These are phyloP conservation scores for Aspergillus sp. DNA, from an alignment of 2,329 filamentous ascomycete genomes.

Conservation along the genomic window DNA sequence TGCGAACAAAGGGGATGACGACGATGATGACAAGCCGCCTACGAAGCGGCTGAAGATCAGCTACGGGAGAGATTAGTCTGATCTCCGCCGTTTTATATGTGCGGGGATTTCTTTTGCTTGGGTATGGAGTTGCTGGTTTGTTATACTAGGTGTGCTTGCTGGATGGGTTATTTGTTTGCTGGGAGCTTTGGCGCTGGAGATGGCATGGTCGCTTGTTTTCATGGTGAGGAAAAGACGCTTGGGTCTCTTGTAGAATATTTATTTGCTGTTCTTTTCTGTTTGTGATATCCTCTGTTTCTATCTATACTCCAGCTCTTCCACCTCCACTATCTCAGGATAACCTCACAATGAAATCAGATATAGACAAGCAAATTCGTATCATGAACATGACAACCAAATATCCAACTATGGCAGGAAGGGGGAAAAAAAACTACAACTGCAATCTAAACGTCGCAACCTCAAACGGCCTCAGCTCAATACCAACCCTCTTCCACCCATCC, in stretches of 20 bases:
- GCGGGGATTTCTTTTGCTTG: not conserved
- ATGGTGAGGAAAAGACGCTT: not conserved
- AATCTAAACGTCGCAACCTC: slow-evolving; percentile 82
- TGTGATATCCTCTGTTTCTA: not conserved
- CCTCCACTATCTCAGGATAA: not conserved
- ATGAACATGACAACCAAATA: not conserved
- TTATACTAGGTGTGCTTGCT: not conserved
- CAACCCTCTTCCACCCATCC: slow-evolving; percentile 46
- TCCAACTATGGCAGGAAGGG: not conserved
- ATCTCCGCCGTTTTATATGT: not conserved
- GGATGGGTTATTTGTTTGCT: not conserved
- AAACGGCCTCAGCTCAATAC: slow-evolving; percentile 71
- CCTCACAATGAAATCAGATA: not conserved
- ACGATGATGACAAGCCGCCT: slow-evolving; percentile 40
- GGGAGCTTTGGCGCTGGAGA: not conserved
- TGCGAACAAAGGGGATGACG: slow-evolving; percentile 30
- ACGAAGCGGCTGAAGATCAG: slow-evolving; percentile 47
- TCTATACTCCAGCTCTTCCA: not conserved
- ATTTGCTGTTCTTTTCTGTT: not conserved
- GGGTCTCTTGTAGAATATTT: not conserved
- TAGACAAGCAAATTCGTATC: not conserved
- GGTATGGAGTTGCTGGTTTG: not conserved
- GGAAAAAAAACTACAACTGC: slow-evolving; percentile 43
- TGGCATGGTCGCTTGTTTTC: not conserved
- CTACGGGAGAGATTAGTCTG: slow-evolving; percentile 42